Evolutionary conservation across 2,329 filamentous ascomycete species (phyloP).

Genomic region (Fusarium robinianum): DNA sequence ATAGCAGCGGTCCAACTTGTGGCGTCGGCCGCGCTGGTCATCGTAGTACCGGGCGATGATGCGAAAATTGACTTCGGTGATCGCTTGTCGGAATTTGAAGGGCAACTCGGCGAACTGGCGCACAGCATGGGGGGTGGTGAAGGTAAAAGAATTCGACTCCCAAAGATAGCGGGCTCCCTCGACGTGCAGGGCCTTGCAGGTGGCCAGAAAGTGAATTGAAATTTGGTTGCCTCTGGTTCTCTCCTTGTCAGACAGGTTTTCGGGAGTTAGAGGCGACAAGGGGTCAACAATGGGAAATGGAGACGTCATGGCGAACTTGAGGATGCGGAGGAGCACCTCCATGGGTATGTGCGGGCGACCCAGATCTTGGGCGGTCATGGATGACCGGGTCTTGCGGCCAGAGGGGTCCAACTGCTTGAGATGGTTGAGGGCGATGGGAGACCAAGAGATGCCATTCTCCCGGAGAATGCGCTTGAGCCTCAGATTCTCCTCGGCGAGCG

Average conservation of each 20-base stretch:
- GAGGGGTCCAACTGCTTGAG: constrained; percentile 39
- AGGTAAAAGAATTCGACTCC: constrained; percentile 57
- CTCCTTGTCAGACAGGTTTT: constrained; percentile 51
- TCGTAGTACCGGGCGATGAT: constrained; percentile 61
- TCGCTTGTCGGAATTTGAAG: constrained; percentile 46
- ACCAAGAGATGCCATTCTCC: constrained; percentile 58
- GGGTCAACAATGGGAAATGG: constrained; percentile 58
- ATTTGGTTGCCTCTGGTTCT: constrained; percentile 52
- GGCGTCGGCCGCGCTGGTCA: constrained; percentile 49
- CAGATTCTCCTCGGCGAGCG: constrained; percentile 54
- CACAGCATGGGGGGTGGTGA: constrained; percentile 57
- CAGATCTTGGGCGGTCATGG: constrained; percentile 36
- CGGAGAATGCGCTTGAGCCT: constrained; percentile 56
- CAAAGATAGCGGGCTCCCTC: constrained; percentile 58
- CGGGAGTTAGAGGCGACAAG: constrained; percentile 49
- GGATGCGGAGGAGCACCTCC: constrained; percentile 57
- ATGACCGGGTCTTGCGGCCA: constrained; percentile 42
- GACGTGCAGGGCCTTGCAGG: constrained; percentile 53
- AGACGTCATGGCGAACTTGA: constrained; percentile 56
- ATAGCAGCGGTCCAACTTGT: constrained; percentile 49
- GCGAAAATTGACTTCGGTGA: constrained; percentile 55
- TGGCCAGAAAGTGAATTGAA: constrained; percentile 57
- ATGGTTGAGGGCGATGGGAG: constrained; percentile 43
- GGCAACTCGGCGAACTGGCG: constrained; percentile 54
- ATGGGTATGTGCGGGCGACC: constrained; percentile 52